Conservation (phyloP, 345 rosid species). For the Viola odorata region DNA sequence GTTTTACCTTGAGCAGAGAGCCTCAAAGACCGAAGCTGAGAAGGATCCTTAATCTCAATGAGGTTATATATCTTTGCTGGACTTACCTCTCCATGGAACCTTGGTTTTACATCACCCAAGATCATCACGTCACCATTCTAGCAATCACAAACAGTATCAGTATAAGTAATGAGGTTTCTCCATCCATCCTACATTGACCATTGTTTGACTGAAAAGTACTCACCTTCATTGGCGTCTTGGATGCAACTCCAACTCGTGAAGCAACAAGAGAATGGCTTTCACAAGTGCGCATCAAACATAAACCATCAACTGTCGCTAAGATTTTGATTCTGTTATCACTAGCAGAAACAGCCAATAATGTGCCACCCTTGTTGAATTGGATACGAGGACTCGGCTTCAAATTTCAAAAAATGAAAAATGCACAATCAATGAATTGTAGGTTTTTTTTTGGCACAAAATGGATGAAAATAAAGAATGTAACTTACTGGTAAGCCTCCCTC, state of each 20-base stretch:
- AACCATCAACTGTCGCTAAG: slow-evolving; percentile 24
- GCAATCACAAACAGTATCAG: slow-evolving; percentile 6
- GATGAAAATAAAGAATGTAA: neutral
- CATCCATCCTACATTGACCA: neutral
- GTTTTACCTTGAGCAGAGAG: slow-evolving; percentile 20
- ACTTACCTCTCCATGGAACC: slow-evolving; percentile 19
- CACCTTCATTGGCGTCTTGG: slow-evolving; percentile 4
- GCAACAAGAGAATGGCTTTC: slow-evolving; percentile 16
- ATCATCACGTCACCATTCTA: slow-evolving; percentile 31
- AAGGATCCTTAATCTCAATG: slow-evolving; percentile 30
- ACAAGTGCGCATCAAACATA: slow-evolving; percentile 17
- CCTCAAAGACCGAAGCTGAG: slow-evolving; percentile 26
- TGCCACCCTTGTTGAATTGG: slow-evolving; percentile 26
- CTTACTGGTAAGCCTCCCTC: slow-evolving; percentile 30
- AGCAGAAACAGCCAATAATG: slow-evolving; percentile 21
- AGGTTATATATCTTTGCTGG: slow-evolving; percentile 18
- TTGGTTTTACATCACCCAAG: slow-evolving; percentile 20
- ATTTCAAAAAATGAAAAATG: neutral
- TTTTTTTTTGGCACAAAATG: neutral
- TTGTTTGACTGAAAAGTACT: neutral
- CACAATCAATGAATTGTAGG: neutral
- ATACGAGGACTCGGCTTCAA: slow-evolving; percentile 24
- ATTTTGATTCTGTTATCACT: slow-evolving; percentile 26
- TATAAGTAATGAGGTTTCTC: neutral
- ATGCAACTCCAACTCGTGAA: slow-evolving; percentile 14